Percentiles rank a stretch among this genome's conserved stretches.
Evolutionary conservation across 768 basidiomycete species (phyloP).

Genomic region (Infundibulicybe gibba): DNA sequence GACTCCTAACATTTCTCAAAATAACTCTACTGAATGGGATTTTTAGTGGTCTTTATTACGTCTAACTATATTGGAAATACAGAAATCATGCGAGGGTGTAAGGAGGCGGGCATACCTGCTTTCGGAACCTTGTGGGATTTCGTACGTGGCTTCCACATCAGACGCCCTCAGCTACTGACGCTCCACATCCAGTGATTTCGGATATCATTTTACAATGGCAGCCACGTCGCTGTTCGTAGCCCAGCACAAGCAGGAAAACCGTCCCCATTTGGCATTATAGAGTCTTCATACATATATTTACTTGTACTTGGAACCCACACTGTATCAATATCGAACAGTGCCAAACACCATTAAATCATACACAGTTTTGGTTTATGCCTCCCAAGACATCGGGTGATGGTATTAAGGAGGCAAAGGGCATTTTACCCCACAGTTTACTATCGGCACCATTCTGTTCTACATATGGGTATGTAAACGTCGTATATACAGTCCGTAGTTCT

Average conservation of each 20-base stretch:
- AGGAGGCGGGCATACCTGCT: conserved; percentile 61
- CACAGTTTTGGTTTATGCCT: no score
- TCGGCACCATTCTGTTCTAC: background rate
- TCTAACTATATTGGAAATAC: conserved; percentile 79
- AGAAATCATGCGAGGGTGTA: conserved; percentile 79
- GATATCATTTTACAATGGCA: conserved; percentile 1
- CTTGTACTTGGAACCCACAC: conserved; percentile 21
- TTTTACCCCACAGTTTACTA: background rate
- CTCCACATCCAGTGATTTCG: background rate
- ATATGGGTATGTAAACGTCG: no score
- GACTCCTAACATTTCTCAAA: background rate
- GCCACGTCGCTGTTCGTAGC: conserved; percentile 16
- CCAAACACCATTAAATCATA: no score
- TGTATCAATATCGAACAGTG: conserved; percentile 22
- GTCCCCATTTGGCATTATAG: conserved; percentile 18
- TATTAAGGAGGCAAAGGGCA: background rate
- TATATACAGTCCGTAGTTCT: background rate
- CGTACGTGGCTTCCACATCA: conserved; percentile 20
- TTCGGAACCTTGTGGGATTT: conserved; percentile 77
- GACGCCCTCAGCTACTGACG: no score
- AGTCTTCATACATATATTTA: conserved; percentile 18
- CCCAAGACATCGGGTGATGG: no score
- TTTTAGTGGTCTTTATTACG: conserved; percentile 72
- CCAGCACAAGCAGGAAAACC: conserved; percentile 15
- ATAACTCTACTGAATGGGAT: background rate